These are phyloP conservation scores for Xylaria polymorpha DNA, from an alignment of 2,329 filamentous ascomycete species.

Conservation along the genomic window DNA sequence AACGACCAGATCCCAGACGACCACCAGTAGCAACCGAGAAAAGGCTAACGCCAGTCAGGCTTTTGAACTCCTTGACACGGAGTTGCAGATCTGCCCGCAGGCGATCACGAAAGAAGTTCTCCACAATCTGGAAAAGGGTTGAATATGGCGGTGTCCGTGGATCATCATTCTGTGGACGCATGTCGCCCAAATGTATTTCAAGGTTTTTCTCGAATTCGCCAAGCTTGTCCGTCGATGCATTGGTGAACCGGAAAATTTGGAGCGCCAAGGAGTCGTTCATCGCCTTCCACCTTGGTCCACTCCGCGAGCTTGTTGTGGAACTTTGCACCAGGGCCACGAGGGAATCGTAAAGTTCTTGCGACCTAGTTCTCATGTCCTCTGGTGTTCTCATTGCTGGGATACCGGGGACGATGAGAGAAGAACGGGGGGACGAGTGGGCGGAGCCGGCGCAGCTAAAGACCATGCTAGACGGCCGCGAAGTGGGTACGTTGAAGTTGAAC, in stretches of 20 bases:
- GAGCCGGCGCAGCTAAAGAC: slow-evolving; percentile 63
- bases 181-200: slow-evolving; percentile 56
- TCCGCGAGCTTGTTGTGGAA: slow-evolving; percentile 56
- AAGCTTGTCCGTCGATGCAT: slow-evolving; percentile 62
- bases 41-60: slow-evolving; percentile 63
- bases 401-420: slow-evolving; percentile 55
- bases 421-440: slow-evolving; percentile 63
- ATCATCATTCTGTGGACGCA: slow-evolving; percentile 20
- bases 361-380: slow-evolving; percentile 56
- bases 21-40: slow-evolving; percentile 67
- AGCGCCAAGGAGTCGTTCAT: slow-evolving; percentile 66
- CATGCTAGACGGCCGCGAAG: slow-evolving; percentile 64
- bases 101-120: slow-evolving; percentile 61
- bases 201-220: slow-evolving; percentile 63
- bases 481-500: slow-evolving; percentile 61
- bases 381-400: slow-evolving; percentile 54
- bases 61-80: slow-evolving; percentile 64
- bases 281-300: slow-evolving; percentile 62
- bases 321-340: slow-evolving; percentile 67
- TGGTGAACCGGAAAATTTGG: slow-evolving; percentile 68
- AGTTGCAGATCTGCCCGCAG: slow-evolving; percentile 61
- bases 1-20: slow-evolving; percentile 55
- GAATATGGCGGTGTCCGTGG: slow-evolving; percentile 49
- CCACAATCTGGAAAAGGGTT: slow-evolving; percentile 60
- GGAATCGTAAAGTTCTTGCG: slow-evolving; percentile 63